Conservation (phyloP, 176 grass and related monocot species). For the Elaeis guineensis region DNA sequence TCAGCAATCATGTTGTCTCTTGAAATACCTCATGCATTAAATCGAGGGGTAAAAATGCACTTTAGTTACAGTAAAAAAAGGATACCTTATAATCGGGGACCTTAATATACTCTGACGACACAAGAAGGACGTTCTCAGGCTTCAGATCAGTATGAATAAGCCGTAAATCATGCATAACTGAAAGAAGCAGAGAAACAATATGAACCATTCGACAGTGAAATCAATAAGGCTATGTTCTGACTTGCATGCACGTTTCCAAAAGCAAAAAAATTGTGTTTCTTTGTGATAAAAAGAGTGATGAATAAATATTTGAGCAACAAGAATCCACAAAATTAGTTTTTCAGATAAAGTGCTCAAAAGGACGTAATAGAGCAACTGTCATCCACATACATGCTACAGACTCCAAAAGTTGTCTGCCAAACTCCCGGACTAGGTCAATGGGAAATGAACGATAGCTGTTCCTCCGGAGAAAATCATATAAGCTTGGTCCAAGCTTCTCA, state of each 20-base stretch:
- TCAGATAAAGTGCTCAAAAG: neutral
- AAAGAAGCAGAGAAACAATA: conserved; percentile 3
- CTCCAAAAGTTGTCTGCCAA: conserved; percentile 94
- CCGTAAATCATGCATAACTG: conserved; percentile 95
- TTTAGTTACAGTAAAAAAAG: neutral
- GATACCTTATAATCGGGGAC: conserved; percentile 81
- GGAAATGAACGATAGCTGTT: conserved; percentile 84
- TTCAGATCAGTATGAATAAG: conserved; percentile 99
- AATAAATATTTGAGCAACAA: neutral
- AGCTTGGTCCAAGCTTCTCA: conserved; percentile 85
- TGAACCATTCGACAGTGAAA: neutral
- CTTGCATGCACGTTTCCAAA: neutral
- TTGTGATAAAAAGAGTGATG: too few relatives aligned
- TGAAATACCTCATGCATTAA: too few relatives aligned
- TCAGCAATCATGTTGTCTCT: too few relatives aligned
- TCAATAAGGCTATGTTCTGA: neutral
- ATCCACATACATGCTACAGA: conserved; percentile 71
- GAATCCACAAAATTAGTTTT: neutral
- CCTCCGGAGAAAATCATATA: conserved; percentile 81
- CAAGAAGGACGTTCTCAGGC: conserved; percentile 95
- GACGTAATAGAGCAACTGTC: neutral
- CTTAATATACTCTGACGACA: conserved; percentile 68
- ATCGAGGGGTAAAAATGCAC: too few relatives aligned
- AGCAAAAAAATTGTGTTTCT: neutral
- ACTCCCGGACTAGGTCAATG: conserved; percentile 72